Evolutionary conservation across 2,329 filamentous ascomycete genomes (phyloP), one percentile per base, ranked within the genome.

Genomic region (Arthrobotrys sphaeroides): DNA sequence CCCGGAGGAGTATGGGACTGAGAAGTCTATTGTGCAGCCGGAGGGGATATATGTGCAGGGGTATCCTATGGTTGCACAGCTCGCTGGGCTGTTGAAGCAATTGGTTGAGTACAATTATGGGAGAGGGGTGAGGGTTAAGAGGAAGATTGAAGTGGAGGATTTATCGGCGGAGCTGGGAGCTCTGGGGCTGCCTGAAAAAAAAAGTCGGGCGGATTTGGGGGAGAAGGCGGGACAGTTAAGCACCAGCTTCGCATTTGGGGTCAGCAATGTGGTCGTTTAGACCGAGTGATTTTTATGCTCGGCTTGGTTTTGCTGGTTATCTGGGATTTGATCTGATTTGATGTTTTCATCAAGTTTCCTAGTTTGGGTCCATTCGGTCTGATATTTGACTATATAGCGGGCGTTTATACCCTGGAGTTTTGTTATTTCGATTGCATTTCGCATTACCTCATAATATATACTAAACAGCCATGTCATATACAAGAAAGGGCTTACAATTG

Each of bases 71-170:
- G 70, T 74, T n/a, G 40, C 28, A 2, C 70, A 74, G 42, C 24
- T 74, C 9, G 62, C 57, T 2, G 70, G 31, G 28, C 45, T 74
- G 47, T 49, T 74, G 20, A 74, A 64, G 38, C 55, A 26, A 20
- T 31, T 74, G 2, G 70, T 74, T 45, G 70, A 74, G 40, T 68
- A 74, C 24, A 68, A 64, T 33, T 74, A 74, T n/a, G 70, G 70
- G 28, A 67, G 57, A 24, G 70, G 62, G 13, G 70, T 59, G 5
- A 66, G 69, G 12, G 24, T 38, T 18, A 47, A 47, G 20, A 57
- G 64, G 47, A 68, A 28, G 43, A 33, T 62, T 9, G 36, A 74
- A 26, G 55, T 68, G 5, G 64, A 74, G 20, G 51, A 68, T 42
- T 12, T 73, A 28, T 22, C 59, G 9, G 26, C 42, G 2, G 59